A percentile compares a stretch with the other conserved stretches of the same genome.
Evolutionary conservation across 179 eudicot species (phyloP).

Genomic region (Beta lomatogona): DNA sequence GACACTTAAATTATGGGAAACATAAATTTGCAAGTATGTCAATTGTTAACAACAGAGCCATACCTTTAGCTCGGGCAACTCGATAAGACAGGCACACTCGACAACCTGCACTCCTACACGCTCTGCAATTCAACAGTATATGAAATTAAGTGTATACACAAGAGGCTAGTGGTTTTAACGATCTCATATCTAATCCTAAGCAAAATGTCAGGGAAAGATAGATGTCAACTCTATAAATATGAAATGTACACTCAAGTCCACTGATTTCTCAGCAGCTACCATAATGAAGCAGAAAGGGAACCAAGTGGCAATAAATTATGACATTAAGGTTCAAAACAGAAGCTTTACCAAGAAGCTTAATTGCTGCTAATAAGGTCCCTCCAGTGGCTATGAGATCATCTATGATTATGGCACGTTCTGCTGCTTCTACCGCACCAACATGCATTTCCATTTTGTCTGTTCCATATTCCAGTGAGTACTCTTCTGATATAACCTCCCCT

Average conservation of each 20-base stretch:
- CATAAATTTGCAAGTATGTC: background rate
- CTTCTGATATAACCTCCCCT: conserved; percentile 93
- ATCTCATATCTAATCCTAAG: background rate
- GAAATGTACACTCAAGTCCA: background rate
- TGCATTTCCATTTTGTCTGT: conserved; percentile 95
- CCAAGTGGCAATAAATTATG: background rate
- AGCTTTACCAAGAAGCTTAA: conserved; percentile 69
- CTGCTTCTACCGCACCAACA: conserved; percentile 89
- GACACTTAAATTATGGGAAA: background rate
- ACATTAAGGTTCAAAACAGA: background rate
- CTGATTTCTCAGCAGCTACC: background rate
- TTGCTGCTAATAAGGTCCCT: conserved; percentile 82
- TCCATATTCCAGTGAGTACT: conserved; percentile 88
- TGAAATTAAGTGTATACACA: background rate
- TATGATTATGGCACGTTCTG: conserved; percentile 78
- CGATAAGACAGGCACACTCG: conserved; percentile 92
- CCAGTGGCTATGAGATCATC: conserved; percentile 99
- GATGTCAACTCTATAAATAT: background rate
- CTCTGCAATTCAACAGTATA: conserved; percentile 53
- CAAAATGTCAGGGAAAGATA: background rate
- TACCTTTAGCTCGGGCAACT: conserved; percentile 88
- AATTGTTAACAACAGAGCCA: conserved; percentile 7
- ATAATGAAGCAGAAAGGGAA: background rate
- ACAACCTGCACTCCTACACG: conserved; percentile 74
- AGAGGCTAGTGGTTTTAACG: background rate